phyloP scores from a whole-genome alignment of 345 rosid genomes.

The Pseudoturritis turrita region DNA sequence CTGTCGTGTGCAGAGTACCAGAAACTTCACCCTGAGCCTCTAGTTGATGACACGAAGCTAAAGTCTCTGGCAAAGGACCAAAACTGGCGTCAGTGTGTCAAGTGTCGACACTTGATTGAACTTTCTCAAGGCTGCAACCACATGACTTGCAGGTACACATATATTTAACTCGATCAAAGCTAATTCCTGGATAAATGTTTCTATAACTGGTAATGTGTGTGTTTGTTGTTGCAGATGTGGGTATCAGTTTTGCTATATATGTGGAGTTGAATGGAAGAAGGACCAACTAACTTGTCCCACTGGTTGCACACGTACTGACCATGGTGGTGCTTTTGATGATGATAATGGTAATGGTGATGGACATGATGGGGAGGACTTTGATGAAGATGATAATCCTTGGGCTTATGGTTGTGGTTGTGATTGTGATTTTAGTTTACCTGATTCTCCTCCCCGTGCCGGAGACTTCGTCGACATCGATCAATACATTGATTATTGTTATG shows the following conservation, averaged over 20 bases:
- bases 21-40: slow-evolving; percentile 31
- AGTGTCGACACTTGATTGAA: slow-evolving; percentile 41
- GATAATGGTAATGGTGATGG: background rate
- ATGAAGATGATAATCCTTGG: background rate
- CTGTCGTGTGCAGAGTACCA: slow-evolving; percentile 46
- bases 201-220: too few relatives aligned
- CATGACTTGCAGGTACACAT: slow-evolving; percentile 49
- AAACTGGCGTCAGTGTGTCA: slow-evolving; percentile 44
- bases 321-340: background rate
- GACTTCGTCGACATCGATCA: background rate
- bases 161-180: background rate
- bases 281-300: background rate
- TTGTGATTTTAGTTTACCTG: too few relatives aligned
- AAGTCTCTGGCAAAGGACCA: slow-evolving; percentile 36
- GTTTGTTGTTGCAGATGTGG: slow-evolving; percentile 35
- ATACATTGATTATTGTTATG: background rate
- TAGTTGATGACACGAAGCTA: slow-evolving; percentile 37
- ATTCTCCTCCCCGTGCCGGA: too few relatives aligned
- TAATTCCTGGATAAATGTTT: too few relatives aligned
- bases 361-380: too few relatives aligned
- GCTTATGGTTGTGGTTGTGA: too few relatives aligned
- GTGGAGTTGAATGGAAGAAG: slow-evolving; percentile 46
- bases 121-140: slow-evolving; percentile 47
- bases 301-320: slow-evolving; percentile 9
- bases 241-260: slow-evolving; percentile 45